A percentile compares a stretch with the other conserved stretches of the same genome.
Evolutionary conservation across 2,329 filamentous ascomycete genomes (phyloP).

Genomic region (Fusarium albosuccineum): DNA sequence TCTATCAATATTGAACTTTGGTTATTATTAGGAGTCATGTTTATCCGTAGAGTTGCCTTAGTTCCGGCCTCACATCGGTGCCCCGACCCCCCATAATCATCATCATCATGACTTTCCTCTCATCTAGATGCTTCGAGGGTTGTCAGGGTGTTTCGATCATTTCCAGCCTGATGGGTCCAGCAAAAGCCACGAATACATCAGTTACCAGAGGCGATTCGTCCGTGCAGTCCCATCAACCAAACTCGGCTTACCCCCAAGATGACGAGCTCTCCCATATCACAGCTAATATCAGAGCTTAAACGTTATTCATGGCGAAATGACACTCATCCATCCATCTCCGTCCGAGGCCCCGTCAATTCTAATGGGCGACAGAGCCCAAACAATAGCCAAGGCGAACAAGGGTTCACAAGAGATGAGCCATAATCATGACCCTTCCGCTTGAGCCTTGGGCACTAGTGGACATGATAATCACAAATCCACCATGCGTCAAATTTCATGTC

Average conservation of each 20-base stretch:
- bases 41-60: conserved; percentile 2
- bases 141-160: neutral
- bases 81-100: neutral
- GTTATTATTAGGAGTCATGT: neutral
- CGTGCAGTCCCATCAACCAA: neutral
- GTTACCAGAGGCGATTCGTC: too few relatives aligned
- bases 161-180: neutral
- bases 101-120: neutral
- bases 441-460: too few relatives aligned
- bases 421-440: neutral
- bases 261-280: neutral
- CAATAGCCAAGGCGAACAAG: neutral
- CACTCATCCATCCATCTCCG: neutral
- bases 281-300: conserved; percentile 1
- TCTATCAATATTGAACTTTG: too few relatives aligned
- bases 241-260: neutral
- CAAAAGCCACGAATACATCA: too few relatives aligned
- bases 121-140: neutral
- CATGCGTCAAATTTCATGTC: conserved; percentile 21
- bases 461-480: neutral
- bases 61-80: neutral
- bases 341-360: neutral
- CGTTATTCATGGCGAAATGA: conserved; percentile 15
- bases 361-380: conserved; percentile 7
- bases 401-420: neutral